Conservation (phyloP, 1,139 yeast species). For the Kazachstania sp. region DNA sequence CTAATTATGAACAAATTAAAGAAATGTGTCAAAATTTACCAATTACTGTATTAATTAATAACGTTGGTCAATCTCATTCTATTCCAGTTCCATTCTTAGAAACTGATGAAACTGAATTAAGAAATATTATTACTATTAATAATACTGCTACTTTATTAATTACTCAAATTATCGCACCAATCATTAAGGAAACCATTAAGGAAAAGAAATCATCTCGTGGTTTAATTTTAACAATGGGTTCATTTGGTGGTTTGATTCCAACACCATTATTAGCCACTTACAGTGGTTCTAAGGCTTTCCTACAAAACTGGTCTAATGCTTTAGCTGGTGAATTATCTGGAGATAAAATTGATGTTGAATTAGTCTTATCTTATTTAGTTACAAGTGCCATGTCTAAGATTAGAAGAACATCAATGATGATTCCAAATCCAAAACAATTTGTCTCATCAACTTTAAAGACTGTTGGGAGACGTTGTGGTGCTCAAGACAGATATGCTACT, state of each 20-base stretch:
- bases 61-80: conserved; percentile 90
- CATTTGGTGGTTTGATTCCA: conserved; percentile 90
- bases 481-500: conserved; percentile 84
- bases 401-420: conserved; percentile 59
- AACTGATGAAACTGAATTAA: conserved; percentile 64
- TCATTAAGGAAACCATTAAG: conserved; percentile 47
- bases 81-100: conserved; percentile 91
- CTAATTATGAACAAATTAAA: conserved; percentile 48
- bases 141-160: conserved; percentile 75
- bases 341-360: conserved; percentile 71
- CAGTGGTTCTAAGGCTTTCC: conserved; percentile 92
- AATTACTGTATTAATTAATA: conserved; percentile 73
- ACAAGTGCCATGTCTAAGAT: conserved; percentile 95
- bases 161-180: conserved; percentile 69
- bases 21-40: conserved; percentile 42
- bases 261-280: conserved; percentile 88
- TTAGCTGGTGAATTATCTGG: conserved; percentile 75
- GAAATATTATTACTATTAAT: conserved; percentile 75
- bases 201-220: conserved; percentile 42
- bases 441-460: conserved; percentile 58
- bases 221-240: conserved; percentile 87
- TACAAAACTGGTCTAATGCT: conserved; percentile 87
- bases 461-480: conserved; percentile 83
- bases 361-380: conserved; percentile 82
- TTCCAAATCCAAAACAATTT: conserved; percentile 77